Conservation (phyloP, 2,329 filamentous ascomycete genomes). For the Xylaria sp. region DNA sequence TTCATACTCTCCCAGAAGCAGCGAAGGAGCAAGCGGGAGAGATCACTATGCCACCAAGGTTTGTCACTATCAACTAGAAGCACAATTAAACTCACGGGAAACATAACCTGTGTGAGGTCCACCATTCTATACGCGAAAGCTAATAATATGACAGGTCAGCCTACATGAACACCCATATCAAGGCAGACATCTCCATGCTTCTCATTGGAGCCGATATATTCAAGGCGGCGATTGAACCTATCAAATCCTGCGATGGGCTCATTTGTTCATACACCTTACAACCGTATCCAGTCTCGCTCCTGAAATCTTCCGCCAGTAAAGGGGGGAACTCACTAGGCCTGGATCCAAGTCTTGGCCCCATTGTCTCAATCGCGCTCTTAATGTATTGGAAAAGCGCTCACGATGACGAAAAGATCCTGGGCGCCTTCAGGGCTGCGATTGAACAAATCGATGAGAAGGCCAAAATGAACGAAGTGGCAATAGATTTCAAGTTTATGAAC, state of each 20-base stretch:
- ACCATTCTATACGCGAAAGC: too few species aligned
- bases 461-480: not conserved
- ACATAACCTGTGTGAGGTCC: too few species aligned
- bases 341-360: constrained; percentile 19
- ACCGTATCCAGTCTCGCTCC: constrained; percentile 30
- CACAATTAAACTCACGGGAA: not conserved
- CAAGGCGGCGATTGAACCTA: not conserved
- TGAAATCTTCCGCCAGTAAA: constrained; percentile 6
- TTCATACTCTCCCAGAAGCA: constrained; percentile 20
- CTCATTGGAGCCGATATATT: not conserved
- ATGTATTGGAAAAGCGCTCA: constrained; percentile 23
- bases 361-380: constrained; percentile 30
- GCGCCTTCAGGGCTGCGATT: constrained; percentile 1
- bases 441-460: constrained; percentile 21
- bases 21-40: constrained; percentile 29
- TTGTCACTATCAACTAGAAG: too few species aligned
- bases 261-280: constrained; percentile 36
- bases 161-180: constrained; percentile 36
- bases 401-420: constrained; percentile 30
- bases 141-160: too few species aligned
- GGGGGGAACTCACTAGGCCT: not conserved
- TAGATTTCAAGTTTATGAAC: constrained; percentile 38
- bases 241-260: constrained; percentile 8
- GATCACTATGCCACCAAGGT: constrained; percentile 7
- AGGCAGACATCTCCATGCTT: constrained; percentile 17